Conservation (phyloP, 371 early-diverging fungal species). For the Umbelopsis sp. region DNA sequence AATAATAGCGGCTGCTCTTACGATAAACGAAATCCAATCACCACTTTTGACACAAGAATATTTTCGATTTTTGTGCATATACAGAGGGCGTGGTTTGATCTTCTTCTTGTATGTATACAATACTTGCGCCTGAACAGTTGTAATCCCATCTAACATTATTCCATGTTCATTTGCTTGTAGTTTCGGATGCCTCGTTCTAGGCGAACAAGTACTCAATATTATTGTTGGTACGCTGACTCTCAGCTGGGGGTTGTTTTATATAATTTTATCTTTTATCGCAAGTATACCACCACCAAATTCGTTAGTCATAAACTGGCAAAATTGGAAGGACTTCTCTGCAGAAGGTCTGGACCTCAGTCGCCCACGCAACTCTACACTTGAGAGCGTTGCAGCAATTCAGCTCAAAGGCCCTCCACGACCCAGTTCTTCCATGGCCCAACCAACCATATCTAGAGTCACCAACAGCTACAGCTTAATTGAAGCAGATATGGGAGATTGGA, state of each 20-base stretch:
- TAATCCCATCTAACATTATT: neutral
- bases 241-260: constrained; percentile 36
- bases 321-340: constrained; percentile 42
- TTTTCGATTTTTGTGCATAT: constrained; percentile 40
- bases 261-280: constrained; percentile 38
- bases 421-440: neutral
- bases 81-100: constrained; percentile 40
- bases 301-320: constrained; percentile 40
- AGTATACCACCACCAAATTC: constrained; percentile 35
- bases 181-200: constrained; percentile 43
- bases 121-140: neutral
- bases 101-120: constrained; percentile 38
- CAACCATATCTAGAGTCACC: neutral
- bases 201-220: constrained; percentile 37
- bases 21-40: constrained; percentile 34
- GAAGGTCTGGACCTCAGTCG: constrained; percentile 46
- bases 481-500: constrained; percentile 10
- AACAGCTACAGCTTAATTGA: neutral
- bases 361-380: constrained; percentile 15
- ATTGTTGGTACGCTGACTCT: constrained; percentile 41
- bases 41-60: constrained; percentile 33
- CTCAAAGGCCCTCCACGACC: constrained; percentile 6
- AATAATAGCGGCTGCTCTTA: constrained; percentile 33
- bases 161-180: constrained; percentile 22
- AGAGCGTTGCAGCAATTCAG: constrained; percentile 3